Percentiles rank a stretch among this genome's conserved stretches.
These are phyloP conservation scores for Kodamaea fukazawae DNA, from an alignment of 805 yeast genomes.

Conservation along the genomic window DNA sequence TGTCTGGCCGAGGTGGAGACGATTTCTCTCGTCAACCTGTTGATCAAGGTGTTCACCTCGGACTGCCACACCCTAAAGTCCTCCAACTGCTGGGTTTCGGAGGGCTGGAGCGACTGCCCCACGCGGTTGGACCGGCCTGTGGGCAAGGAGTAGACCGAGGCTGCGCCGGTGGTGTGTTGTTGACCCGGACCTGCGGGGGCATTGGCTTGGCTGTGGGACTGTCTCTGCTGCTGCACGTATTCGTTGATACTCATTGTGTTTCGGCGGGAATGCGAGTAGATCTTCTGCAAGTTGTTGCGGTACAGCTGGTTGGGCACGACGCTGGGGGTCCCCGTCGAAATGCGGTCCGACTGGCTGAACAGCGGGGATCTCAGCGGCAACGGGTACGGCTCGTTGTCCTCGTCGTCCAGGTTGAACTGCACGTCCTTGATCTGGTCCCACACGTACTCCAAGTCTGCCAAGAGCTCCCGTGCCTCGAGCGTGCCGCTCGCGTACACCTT, in stretches of 20 bases:
- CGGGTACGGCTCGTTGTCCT: slow-evolving; percentile 17
- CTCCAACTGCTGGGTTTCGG: slow-evolving; percentile 18
- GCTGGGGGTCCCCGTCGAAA: slow-evolving; percentile 34
- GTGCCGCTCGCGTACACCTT: slow-evolving; percentile 64
- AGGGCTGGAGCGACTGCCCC: background rate
- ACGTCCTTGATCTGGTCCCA: slow-evolving; percentile 71
- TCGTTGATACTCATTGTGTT: slow-evolving; percentile 37
- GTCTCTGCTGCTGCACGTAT: slow-evolving; percentile 33
- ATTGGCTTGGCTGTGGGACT: slow-evolving; percentile 15
- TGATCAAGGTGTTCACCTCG: slow-evolving; percentile 48
- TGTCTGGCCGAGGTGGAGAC: slow-evolving; percentile 6
- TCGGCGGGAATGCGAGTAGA: slow-evolving; percentile 43
- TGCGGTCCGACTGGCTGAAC: slow-evolving; percentile 37
- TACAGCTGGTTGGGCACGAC: slow-evolving; percentile 26
- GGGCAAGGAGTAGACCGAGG: slow-evolving; percentile 16
- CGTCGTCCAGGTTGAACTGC: slow-evolving; percentile 30
- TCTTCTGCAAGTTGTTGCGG: slow-evolving; percentile 37
- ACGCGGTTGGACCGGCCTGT: slow-evolving; percentile 1
- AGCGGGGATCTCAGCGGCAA: slow-evolving; percentile 35
- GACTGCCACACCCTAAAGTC: slow-evolving; percentile 54
- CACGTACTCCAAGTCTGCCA: slow-evolving; percentile 64
- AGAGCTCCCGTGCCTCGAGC: slow-evolving; percentile 60
- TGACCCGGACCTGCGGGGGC: slow-evolving; percentile 6
- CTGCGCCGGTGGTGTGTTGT: slow-evolving; percentile 11
- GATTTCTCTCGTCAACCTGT: slow-evolving; percentile 43